Evolutionary conservation across 768 basidiomycete genomes (phyloP).

Genomic region (Podaxis mareebaensis): DNA sequence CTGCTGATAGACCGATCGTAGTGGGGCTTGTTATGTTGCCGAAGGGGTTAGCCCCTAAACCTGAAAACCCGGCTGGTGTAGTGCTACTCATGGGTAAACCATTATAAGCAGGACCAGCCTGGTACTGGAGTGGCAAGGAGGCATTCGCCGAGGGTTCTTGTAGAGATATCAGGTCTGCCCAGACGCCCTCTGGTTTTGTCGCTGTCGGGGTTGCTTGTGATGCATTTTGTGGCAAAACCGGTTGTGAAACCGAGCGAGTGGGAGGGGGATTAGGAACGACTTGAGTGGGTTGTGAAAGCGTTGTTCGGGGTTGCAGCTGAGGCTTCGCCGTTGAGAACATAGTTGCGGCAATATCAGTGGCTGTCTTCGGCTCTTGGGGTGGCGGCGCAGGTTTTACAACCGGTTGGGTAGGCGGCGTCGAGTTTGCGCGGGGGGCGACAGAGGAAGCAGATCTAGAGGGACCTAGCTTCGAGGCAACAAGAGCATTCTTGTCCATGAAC

Average conservation of each 20-base stretch:
- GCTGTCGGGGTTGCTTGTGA: slow-evolving; percentile 18
- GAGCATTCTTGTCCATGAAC: slow-evolving; percentile 53
- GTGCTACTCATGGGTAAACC: slow-evolving; percentile 14
- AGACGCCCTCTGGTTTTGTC: slow-evolving; percentile 36
- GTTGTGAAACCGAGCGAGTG: slow-evolving; percentile 26
- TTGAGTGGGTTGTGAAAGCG: slow-evolving; percentile 16
- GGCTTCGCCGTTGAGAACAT: slow-evolving; percentile 19
- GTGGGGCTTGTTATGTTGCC: neutral
- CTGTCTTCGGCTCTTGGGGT: slow-evolving; percentile 6
- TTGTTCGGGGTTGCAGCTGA: slow-evolving; percentile 12
- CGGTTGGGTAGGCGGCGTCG: slow-evolving; percentile 16
- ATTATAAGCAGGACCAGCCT: neutral
- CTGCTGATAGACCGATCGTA: neutral
- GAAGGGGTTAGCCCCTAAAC: neutral
- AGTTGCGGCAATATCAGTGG: slow-evolving; percentile 16
- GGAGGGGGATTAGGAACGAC: slow-evolving; percentile 23
- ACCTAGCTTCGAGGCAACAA: slow-evolving; percentile 47
- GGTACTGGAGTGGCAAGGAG: slow-evolving; percentile 54
- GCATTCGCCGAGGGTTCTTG: slow-evolving; percentile 45
- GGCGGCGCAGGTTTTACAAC: slow-evolving; percentile 12
- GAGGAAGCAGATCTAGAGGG: slow-evolving; percentile 41
- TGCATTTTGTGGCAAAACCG: slow-evolving; percentile 19
- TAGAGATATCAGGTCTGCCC: slow-evolving; percentile 57
- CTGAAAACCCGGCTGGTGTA: neutral
- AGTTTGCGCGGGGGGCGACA: slow-evolving; percentile 25